These are phyloP conservation scores for Daedalea quercina DNA, from an alignment of 768 basidiomycete species.

Conservation along the genomic window DNA sequence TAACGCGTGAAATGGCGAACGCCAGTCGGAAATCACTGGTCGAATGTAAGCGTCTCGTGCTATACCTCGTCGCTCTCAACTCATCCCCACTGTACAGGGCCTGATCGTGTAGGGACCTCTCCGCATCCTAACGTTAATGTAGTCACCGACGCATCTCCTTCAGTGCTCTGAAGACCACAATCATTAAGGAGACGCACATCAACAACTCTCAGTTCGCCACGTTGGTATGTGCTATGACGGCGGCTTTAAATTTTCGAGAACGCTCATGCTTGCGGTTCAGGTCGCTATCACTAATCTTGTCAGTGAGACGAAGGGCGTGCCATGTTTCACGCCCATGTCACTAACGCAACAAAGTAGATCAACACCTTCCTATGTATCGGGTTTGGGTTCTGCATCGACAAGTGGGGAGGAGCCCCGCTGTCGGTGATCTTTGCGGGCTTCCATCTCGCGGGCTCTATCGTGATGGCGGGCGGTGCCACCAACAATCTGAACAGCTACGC, in stretches of 20 bases:
- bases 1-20: not conserved
- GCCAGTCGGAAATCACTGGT: constrained; percentile 37
- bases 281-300: constrained; percentile 33
- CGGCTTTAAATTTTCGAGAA: not conserved
- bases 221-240: constrained; percentile 18
- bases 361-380: constrained; percentile 37
- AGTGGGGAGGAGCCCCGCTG: constrained; percentile 31
- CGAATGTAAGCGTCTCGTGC: constrained; percentile 25
- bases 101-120: constrained; percentile 27
- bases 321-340: not conserved
- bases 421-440: constrained; percentile 32
- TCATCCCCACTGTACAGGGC: constrained; percentile 20
- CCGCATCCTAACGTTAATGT: not conserved
- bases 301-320: constrained; percentile 2
- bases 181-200: constrained; percentile 34
- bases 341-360: constrained; percentile 19
- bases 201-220: constrained; percentile 40
- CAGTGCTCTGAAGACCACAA: constrained; percentile 35
- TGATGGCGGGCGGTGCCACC: constrained; percentile 34
- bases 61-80: not conserved
- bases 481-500: constrained; percentile 33
- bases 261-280: constrained; percentile 11
- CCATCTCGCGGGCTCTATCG: constrained; percentile 29
- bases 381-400: constrained; percentile 35
- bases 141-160: not conserved